These are phyloP conservation scores for Mucor piriformis DNA, from an alignment of 371 early-diverging fungal species.

Conservation along the genomic window DNA sequence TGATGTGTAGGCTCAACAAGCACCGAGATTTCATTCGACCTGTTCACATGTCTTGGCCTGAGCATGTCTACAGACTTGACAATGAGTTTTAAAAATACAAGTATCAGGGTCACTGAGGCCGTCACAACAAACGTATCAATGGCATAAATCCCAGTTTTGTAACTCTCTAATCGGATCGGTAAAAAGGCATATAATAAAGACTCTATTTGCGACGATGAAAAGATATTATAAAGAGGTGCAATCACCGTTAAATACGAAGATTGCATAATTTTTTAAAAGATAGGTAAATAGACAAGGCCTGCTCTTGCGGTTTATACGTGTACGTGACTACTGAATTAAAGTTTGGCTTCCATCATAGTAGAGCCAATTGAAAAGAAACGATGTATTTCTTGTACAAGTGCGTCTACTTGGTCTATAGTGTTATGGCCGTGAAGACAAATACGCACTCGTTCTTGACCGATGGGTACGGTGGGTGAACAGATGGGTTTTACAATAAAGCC, in stretches of 20 bases:
- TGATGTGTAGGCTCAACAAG: background rate
- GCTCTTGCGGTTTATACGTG: too few relatives aligned
- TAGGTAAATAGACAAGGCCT: too few relatives aligned
- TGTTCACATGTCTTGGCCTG: too few relatives aligned
- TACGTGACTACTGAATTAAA: background rate
- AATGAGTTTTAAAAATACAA: background rate
- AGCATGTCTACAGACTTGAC: too few relatives aligned
- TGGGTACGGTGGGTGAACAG: slow-evolving; percentile 81
- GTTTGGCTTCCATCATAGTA: slow-evolving; percentile 1
- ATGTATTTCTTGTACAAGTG: slow-evolving; percentile 55
- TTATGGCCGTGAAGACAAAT: slow-evolving; percentile 83
- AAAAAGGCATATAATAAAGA: background rate
- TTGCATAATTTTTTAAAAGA: background rate
- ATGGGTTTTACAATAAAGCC: slow-evolving; percentile 81
- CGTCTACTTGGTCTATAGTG: slow-evolving; percentile 59
- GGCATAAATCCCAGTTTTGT: background rate
- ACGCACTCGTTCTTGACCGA: slow-evolving; percentile 78
- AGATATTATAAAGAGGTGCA: background rate
- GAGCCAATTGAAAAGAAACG: slow-evolving; percentile 36
- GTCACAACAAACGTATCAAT: background rate
- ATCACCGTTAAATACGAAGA: background rate
- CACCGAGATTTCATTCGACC: background rate
- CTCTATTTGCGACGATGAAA: background rate
- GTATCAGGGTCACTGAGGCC: background rate
- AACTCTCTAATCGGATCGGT: background rate